Percentiles rank a stretch among this genome's conserved stretches.
phyloP scores from a whole-genome alignment of 176 grass and related monocot genomes.

The Eleusine coracana region DNA sequence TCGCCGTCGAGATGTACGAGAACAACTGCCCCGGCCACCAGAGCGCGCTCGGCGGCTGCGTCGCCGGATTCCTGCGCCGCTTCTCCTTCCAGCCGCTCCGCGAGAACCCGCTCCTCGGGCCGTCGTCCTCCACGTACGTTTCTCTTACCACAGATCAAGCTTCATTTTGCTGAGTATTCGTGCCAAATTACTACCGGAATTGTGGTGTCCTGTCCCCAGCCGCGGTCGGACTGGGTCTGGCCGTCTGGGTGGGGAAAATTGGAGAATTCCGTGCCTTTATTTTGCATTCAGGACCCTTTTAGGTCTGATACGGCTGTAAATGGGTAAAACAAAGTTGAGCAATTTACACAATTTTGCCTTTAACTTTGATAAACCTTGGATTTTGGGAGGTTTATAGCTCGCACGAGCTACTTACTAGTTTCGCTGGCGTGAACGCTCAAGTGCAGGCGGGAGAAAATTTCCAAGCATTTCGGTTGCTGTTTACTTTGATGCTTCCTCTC shows the following conservation, averaged over 20 bases:
- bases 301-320: background rate
- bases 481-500: background rate
- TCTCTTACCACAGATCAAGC: background rate
- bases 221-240: background rate
- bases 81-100: constrained; percentile 92
- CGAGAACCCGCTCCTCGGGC: constrained; percentile 91
- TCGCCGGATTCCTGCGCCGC: constrained; percentile 65
- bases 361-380: background rate
- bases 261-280: background rate
- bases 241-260: too few relatives aligned
- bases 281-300: background rate
- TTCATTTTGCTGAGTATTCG: background rate
- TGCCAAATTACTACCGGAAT: background rate
- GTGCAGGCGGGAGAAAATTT: background rate
- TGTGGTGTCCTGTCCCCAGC: background rate
- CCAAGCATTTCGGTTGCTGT: background rate
- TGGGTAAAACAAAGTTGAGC: background rate
- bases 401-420: background rate
- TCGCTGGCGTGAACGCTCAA: background rate
- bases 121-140: constrained; percentile 69
- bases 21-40: constrained; percentile 77
- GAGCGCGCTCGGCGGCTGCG: constrained; percentile 53
- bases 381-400: constrained; percentile 6
- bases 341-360: background rate
- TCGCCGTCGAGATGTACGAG: constrained; percentile 86